Conservation (phyloP, 2,329 filamentous ascomycete species). For the Aspergillus jensenii region DNA sequence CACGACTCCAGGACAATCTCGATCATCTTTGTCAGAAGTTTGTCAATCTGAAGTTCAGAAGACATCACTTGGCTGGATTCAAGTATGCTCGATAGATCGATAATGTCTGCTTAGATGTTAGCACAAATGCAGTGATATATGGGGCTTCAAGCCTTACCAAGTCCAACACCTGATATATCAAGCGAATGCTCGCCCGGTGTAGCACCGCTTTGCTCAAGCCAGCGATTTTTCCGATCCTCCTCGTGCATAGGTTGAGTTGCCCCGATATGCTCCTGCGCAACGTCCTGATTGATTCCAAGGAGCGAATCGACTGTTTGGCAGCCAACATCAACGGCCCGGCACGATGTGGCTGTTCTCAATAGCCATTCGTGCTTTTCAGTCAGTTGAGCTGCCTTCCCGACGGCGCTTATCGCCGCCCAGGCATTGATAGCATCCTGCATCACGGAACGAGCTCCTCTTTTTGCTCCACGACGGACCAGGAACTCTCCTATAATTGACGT, state of each 20-base stretch:
- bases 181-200: conserved; percentile 38
- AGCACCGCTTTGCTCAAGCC: conserved; percentile 44
- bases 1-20: conserved; percentile 65
- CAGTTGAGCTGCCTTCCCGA: conserved; percentile 59
- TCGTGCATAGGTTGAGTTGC: conserved; percentile 36
- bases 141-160: conserved; percentile 27
- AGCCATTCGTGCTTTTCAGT: conserved; percentile 61
- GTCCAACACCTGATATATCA: conserved; percentile 43
- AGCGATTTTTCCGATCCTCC: conserved; percentile 41
- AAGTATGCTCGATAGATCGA: conserved; percentile 63
- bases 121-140: not conserved
- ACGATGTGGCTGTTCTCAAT: conserved; percentile 54
- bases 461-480: conserved; percentile 56
- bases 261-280: conserved; percentile 30
- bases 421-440: conserved; percentile 59
- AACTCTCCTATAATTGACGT: conserved; percentile 45
- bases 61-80: conserved; percentile 66
- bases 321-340: conserved; percentile 53
- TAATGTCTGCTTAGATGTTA: conserved; percentile 57
- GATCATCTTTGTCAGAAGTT: conserved; percentile 62
- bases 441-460: conserved; percentile 58
- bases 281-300: conserved; percentile 37
- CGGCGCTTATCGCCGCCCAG: conserved; percentile 59
- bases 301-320: conserved; percentile 59
- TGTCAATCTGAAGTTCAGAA: conserved; percentile 64